phyloP scores from a whole-genome alignment of 2,329 filamentous ascomycete genomes.

The Fusarium pseudograminearum region DNA sequence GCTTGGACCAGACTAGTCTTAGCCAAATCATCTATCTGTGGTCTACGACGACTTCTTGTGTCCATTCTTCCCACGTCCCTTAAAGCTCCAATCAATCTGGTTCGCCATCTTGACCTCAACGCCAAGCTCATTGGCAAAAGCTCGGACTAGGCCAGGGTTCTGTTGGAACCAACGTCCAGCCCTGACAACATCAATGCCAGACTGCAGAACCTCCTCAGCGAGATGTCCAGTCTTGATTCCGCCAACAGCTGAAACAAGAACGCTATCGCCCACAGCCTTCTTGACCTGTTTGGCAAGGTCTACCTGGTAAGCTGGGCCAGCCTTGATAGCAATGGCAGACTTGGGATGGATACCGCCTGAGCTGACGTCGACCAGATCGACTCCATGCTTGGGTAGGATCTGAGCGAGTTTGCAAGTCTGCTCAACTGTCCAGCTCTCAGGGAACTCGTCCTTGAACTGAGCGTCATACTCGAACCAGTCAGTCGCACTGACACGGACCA shows the following conservation, averaged over 20 bases:
- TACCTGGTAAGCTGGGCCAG: constrained; percentile 72
- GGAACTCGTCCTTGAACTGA: constrained; percentile 57
- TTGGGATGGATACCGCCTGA: constrained; percentile 72
- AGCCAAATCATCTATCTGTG: not conserved
- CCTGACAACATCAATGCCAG: constrained; percentile 61
- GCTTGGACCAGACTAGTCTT: too few relatives aligned
- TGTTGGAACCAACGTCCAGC: constrained; percentile 68
- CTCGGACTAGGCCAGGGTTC: constrained; percentile 66
- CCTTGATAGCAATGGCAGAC: constrained; percentile 63
- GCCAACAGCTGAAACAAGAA: constrained; percentile 61
- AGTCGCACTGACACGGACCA: constrained; percentile 77
- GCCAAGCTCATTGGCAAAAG: constrained; percentile 65
- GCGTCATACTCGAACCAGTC: constrained; percentile 77
- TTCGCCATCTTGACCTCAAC: constrained; percentile 60
- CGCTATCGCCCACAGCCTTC: constrained; percentile 72
- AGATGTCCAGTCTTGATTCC: constrained; percentile 58
- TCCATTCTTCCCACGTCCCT: constrained; percentile 46
- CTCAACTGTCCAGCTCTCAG: constrained; percentile 73
- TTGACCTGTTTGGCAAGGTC: constrained; percentile 77
- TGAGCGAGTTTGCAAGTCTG: constrained; percentile 73
- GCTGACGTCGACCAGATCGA: constrained; percentile 81
- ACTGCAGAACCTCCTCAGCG: constrained; percentile 62
- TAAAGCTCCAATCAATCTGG: constrained; percentile 68
- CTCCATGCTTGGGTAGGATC: constrained; percentile 72
- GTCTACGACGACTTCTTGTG: not conserved